Evolutionary conservation across 305 asterid genomes (phyloP), one percentile per base, ranked within the genome.

Genomic region (Plantago lanceolata): DNA sequence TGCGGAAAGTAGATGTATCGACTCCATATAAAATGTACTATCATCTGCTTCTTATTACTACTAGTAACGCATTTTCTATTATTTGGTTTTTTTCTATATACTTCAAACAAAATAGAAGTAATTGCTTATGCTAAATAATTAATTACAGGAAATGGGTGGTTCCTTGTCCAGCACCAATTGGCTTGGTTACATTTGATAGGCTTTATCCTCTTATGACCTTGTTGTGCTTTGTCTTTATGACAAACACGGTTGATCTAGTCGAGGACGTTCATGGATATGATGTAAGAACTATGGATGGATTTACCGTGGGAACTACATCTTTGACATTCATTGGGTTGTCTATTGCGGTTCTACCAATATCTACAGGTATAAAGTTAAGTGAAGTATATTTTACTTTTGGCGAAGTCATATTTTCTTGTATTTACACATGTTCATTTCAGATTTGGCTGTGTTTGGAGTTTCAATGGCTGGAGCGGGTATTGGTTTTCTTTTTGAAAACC

Each of bases 381-480:
- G n/a, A n/a, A n/a, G n/a, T n/a, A n/a, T n/a, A n/a, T n/a, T n/a
- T n/a, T n/a, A n/a, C 64, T 48, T 48, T 26, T 48, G 53, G 59
- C 44, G 37, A 21, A 20, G 20, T 43, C 63, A 57, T 20, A 54
- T 20, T 40, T 59, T 26, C 14, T 50, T 52, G 57, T 17, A 59
- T 59, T 82, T 69, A 68, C 63, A 67, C 71, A 68, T 44, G 48
- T 28, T 74, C 8, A 65, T 71, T 59, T 63, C 93, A 89, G 98
- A 87, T 66, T 80, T 92, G 53, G 85, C 98, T 65, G 66, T 89
- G 58, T 92, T 92, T 68, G 98, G 98, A 80, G 90, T 96, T 68
- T 86, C 98, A 53, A 89, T 92, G 95, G 96, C 96, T 7, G 98
- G 98, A 70, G 96, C 98, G 19, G 89, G 98, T 74, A 81, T 83